Percentiles rank a stretch among this genome's conserved stretches.
phyloP scores from a whole-genome alignment of 2,329 filamentous ascomycete genomes.

The Pseudopithomyces maydicus region DNA sequence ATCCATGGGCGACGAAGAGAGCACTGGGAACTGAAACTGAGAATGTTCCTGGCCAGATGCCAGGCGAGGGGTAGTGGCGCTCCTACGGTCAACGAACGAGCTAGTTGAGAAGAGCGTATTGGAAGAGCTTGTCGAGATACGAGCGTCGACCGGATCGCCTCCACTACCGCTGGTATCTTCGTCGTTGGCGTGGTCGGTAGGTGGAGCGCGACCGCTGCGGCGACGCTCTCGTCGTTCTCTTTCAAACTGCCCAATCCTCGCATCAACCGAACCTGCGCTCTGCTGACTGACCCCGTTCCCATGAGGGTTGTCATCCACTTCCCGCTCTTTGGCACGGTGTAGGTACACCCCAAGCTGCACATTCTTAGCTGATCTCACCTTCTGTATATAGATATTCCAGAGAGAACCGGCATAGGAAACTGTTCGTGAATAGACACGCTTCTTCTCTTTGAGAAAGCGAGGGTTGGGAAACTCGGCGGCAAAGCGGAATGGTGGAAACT shows the following conservation, averaged over 20 bases:
- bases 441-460: constrained; percentile 62
- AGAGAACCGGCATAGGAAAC: constrained; percentile 64
- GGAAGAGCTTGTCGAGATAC: constrained; percentile 32
- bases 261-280: constrained; percentile 54
- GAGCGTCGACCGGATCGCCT: constrained; percentile 49
- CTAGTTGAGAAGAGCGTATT: constrained; percentile 28
- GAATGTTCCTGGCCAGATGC: constrained; percentile 14
- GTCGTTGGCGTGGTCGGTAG: constrained; percentile 31
- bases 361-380: constrained; percentile 59
- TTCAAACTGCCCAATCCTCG: constrained; percentile 60
- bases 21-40: constrained; percentile 20
- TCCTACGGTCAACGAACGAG: constrained; percentile 25
- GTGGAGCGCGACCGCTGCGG: constrained; percentile 26
- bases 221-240: constrained; percentile 46
- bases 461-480: constrained; percentile 63
- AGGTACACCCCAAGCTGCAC: constrained; percentile 65
- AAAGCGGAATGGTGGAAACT: constrained; percentile 64
- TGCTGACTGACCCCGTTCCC: constrained; percentile 45
- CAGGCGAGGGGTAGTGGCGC: constrained; percentile 18
- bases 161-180: constrained; percentile 54
- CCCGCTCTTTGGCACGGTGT: constrained; percentile 62
- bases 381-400: constrained; percentile 69
- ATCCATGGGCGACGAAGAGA: constrained; percentile 20
- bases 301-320: constrained; percentile 51
- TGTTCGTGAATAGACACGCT: constrained; percentile 62